These are phyloP conservation scores for Sphenostylis stenocarpa DNA, from an alignment of 306 rosid species.

Conservation along the genomic window DNA sequence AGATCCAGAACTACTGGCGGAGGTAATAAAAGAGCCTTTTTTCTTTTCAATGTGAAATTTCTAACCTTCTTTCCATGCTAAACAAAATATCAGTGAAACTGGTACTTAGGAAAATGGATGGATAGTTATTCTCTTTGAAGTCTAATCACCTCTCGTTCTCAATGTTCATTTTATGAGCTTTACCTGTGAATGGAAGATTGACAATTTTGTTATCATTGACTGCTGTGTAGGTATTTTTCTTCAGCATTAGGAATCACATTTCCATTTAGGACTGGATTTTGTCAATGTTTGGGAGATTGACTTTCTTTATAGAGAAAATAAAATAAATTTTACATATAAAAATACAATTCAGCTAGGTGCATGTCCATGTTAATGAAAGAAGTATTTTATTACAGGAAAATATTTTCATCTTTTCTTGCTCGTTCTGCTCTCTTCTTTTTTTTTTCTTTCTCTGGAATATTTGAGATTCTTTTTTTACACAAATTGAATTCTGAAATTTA, in stretches of 20 bases:
- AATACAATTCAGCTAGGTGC: background rate
- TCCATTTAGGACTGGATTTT: background rate
- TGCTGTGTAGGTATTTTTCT: background rate
- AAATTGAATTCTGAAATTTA: conserved; percentile 15
- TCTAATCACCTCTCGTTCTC: background rate
- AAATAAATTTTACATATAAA: background rate
- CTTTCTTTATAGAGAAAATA: conserved; percentile 12
- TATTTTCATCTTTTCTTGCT: background rate
- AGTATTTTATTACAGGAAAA: conserved; percentile 4
- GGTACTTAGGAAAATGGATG: background rate
- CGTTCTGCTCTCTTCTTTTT: background rate
- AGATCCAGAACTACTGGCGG: conserved; percentile 65
- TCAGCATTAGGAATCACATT: background rate
- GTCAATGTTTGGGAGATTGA: background rate
- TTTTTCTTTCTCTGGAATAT: background rate
- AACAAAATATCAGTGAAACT: background rate
- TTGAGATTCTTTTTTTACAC: background rate
- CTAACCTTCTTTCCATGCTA: background rate
- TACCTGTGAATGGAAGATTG: background rate
- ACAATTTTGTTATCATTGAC: background rate
- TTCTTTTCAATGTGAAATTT: background rate
- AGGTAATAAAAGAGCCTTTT: conserved; percentile 54
- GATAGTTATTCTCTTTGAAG: conserved; percentile 22
- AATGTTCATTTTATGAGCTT: background rate
- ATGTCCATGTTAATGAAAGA: background rate